phyloP scores from a whole-genome alignment of 1,284 basidiomycete species.

The Cutaneotrichosporon sp. region DNA sequence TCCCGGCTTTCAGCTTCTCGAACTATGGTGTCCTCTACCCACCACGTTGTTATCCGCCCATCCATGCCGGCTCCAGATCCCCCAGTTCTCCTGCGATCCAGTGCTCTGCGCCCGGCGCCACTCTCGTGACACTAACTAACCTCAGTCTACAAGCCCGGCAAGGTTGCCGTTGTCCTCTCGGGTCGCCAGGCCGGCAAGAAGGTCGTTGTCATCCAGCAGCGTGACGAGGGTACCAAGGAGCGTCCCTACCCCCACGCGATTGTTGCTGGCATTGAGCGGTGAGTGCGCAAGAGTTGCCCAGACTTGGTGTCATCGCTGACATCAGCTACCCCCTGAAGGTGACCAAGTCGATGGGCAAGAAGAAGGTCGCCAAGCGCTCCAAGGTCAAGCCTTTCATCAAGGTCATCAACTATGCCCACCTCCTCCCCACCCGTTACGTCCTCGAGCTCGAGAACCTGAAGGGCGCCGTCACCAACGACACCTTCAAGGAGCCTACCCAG shows the following conservation, averaged over 20 bases:
- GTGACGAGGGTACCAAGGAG: conserved; percentile 82
- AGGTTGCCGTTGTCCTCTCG: conserved; percentile 94
- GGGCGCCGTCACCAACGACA: conserved; percentile 72
- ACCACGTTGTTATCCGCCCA: no score
- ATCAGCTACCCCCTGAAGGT: conserved; percentile 88
- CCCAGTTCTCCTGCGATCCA: no score
- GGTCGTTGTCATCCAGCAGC: conserved; percentile 90
- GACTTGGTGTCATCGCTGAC: not conserved
- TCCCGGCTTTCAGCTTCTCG: no score
- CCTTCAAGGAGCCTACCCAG: conserved; percentile 92
- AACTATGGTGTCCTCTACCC: no score
- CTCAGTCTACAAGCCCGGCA: conserved; percentile 56
- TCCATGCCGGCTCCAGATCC: no score
- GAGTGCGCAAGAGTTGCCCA: conserved; percentile 12
- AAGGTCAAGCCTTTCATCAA: conserved; percentile 99
- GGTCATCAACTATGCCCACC: conserved; percentile 95
- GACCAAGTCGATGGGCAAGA: conserved; percentile 91
- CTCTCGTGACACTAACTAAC: no score
- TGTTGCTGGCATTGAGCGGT: conserved; percentile 85
- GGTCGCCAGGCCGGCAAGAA: conserved; percentile 98
- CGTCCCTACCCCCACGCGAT: conserved; percentile 91
- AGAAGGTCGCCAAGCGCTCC: conserved; percentile 81
- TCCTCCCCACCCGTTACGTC: conserved; percentile 95
- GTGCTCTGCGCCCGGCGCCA: no score
- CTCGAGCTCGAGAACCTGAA: conserved; percentile 90